Evolutionary conservation across 169 alveolate species (phyloP).

Genomic region (Plasmodium inui): DNA sequence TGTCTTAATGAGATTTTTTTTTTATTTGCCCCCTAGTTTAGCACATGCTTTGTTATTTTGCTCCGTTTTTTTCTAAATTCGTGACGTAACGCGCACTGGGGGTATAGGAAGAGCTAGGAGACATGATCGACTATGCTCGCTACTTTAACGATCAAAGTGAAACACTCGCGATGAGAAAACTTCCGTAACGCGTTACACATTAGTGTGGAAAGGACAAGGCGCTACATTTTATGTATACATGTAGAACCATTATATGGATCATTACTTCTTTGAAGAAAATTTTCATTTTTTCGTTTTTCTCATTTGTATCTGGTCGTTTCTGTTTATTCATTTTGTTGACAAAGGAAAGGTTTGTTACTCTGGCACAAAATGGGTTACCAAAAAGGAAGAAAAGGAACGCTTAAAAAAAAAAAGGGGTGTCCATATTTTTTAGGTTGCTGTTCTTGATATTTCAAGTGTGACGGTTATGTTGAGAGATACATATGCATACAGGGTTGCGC

Average conservation of each 20-base stretch:
- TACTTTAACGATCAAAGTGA: not conserved
- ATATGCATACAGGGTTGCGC: not conserved
- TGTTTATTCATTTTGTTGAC: slow-evolving; percentile 35
- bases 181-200: not conserved
- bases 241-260: not conserved
- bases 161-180: not conserved
- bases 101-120: not conserved
- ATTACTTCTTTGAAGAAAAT: slow-evolving; percentile 27
- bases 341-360: not conserved
- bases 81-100: not conserved
- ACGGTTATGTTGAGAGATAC: not conserved
- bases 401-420: not conserved
- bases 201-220: not conserved
- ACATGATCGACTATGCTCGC: not conserved
- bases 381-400: not conserved
- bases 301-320: not conserved
- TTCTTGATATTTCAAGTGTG: not conserved
- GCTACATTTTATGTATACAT: not conserved
- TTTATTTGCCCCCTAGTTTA: not conserved
- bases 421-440: not conserved
- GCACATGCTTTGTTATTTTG: not conserved
- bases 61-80: not conserved
- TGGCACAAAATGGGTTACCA: not conserved
- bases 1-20: not conserved
- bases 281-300: slow-evolving; percentile 21